phyloP scores from a whole-genome alignment of 139 green algal species.

The Protoeuglena noctilucae region DNA sequence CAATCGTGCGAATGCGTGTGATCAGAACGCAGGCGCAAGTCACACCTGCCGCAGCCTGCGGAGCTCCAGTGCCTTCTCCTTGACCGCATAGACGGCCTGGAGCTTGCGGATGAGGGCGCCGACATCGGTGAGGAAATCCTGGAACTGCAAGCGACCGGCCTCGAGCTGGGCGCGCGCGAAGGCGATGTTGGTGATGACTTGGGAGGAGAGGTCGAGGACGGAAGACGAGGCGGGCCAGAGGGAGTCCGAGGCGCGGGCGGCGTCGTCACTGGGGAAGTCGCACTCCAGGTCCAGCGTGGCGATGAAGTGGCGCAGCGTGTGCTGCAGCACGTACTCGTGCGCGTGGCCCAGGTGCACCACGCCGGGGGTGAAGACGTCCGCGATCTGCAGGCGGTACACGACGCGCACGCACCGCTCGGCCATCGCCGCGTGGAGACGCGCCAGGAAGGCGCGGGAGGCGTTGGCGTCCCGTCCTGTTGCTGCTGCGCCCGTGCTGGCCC shows the following conservation, averaged over 20 bases:
- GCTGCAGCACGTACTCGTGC: neutral
- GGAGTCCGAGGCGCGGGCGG: neutral
- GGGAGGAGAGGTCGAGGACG: neutral
- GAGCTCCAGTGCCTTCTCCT: no score
- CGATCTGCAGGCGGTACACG: neutral
- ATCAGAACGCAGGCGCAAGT: no score
- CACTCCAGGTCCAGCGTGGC: neutral
- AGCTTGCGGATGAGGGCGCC: neutral
- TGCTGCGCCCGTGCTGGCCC: no score
- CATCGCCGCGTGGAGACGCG: neutral
- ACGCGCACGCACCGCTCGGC: neutral
- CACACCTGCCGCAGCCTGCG: no score
- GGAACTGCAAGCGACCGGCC: neutral
- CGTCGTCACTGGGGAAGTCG: neutral
- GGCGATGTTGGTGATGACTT: neutral
- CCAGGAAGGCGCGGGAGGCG: neutral
- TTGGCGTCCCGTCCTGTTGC: no score
- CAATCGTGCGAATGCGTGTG: no score
- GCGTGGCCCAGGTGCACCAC: neutral
- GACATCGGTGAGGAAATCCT: neutral
- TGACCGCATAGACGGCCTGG: no score
- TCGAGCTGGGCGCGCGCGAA: neutral
- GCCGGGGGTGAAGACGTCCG: neutral
- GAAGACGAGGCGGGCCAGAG: neutral
- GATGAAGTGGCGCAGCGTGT: neutral